Evolutionary conservation across 768 basidiomycete species (phyloP).

Genomic region (Xerocomus brunneocitrinus): DNA sequence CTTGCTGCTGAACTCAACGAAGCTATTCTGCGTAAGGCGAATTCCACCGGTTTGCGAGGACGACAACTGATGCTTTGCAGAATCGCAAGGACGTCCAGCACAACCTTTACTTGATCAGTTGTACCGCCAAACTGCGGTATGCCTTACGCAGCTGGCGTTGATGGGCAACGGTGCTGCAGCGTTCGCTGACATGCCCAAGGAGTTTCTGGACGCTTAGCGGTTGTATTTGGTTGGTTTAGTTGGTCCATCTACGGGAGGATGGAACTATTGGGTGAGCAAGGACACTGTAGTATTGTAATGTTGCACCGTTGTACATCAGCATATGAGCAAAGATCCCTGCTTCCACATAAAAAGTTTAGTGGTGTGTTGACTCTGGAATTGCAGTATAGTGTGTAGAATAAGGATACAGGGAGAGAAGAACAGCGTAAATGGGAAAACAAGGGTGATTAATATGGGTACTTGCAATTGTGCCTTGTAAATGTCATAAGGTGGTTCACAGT

Average conservation of each 20-base stretch:
- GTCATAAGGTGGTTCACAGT: conserved; percentile 5
- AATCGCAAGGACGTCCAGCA: conserved; percentile 71
- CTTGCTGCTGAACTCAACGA: conserved; percentile 77
- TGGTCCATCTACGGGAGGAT: not conserved
- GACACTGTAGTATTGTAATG: conserved; percentile 16
- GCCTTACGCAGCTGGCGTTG: conserved; percentile 66
- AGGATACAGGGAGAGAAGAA: conserved; percentile 24
- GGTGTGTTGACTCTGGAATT: not conserved
- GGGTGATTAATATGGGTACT: conserved; percentile 10
- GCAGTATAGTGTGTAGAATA: conserved; percentile 19
- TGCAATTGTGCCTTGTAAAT: conserved; percentile 5
- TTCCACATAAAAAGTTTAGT: conserved; percentile 1
- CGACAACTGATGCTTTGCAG: conserved; percentile 34
- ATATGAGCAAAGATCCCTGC: conserved; percentile 10
- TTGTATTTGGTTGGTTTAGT: not conserved
- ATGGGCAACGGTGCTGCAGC: conserved; percentile 73
- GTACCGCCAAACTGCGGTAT: conserved; percentile 70
- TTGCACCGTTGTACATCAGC: conserved; percentile 7
- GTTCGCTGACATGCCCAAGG: conserved; percentile 74
- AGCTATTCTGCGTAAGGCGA: conserved; percentile 69
- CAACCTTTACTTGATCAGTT: conserved; percentile 70
- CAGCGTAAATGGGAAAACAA: not conserved
- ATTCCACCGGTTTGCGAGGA: not conserved
- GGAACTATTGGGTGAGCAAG: not conserved
- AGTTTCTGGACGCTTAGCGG: conserved; percentile 53